Evolutionary conservation across 192 early-diverging fungal species (phyloP).

Genomic region (Coemansia sp.): DNA sequence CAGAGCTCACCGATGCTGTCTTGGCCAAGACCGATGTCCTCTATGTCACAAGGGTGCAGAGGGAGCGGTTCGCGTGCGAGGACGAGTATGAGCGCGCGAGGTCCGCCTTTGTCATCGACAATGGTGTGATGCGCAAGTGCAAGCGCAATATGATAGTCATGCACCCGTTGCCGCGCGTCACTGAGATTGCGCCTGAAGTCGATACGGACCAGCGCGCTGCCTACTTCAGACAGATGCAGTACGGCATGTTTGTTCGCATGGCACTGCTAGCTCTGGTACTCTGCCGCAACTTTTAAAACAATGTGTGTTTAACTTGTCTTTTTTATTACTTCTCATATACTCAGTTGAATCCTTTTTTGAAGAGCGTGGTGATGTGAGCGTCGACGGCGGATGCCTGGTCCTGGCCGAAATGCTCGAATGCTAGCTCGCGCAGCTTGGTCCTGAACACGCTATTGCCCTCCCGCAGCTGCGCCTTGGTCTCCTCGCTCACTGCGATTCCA

Average conservation of each 20-base stretch:
- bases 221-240: conserved; percentile 98
- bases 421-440: conserved; percentile 25
- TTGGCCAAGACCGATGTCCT: conserved; percentile 91
- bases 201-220: conserved; percentile 97
- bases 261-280: conserved; percentile 91
- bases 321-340: background rate
- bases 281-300: conserved; percentile 37
- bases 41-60: conserved; percentile 96
- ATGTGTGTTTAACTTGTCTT: background rate
- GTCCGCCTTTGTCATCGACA: conserved; percentile 84
- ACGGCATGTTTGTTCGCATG: conserved; percentile 98
- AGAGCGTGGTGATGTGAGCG: conserved; percentile 10
- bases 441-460: conserved; percentile 36
- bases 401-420: conserved; percentile 20
- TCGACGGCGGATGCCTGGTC: conserved; percentile 28
- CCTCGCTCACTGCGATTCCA: background rate
- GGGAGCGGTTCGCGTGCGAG: conserved; percentile 83
- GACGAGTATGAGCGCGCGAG: conserved; percentile 84
- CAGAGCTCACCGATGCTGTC: conserved; percentile 71
- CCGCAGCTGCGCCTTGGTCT: conserved; percentile 32
- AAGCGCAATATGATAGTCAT: conserved; percentile 98
- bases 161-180: conserved; percentile 96
- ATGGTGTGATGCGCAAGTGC: conserved; percentile 80
- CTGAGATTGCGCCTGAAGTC: conserved; percentile 96
- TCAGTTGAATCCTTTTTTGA: background rate